These are phyloP conservation scores for Novymonas esmeraldas DNA, from an alignment of 208 protist genomes.

Conservation along the genomic window DNA sequence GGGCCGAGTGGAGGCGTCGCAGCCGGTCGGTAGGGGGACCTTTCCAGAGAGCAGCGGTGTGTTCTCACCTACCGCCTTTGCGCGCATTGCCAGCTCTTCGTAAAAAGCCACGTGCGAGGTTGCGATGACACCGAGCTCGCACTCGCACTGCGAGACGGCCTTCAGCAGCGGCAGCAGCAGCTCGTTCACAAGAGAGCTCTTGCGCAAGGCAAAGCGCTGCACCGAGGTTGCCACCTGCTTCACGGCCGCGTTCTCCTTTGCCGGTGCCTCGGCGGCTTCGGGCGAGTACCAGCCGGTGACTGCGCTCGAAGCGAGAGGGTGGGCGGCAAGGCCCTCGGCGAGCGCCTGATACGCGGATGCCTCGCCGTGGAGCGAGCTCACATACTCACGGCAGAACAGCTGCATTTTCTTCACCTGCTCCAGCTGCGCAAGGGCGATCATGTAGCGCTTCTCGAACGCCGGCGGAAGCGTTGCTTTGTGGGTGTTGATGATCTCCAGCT, in stretches of 20 bases:
- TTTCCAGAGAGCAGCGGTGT: conserved; percentile 13
- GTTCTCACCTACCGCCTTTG: conserved; percentile 25
- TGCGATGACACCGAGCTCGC: conserved; percentile 17
- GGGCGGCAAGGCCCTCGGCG: conserved; percentile 14
- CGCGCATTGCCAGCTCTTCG: conserved; percentile 25
- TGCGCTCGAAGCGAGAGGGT: conserved; percentile 6
- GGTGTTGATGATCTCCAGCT: conserved; percentile 18
- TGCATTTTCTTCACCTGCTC: conserved; percentile 32
- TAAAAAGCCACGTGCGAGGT: conserved; percentile 23
- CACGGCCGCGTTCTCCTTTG: conserved; percentile 6
- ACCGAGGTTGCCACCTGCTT: conserved; percentile 13
- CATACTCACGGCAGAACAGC: conserved; percentile 20
- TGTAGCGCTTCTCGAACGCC: conserved; percentile 31
- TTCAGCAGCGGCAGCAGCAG: conserved; percentile 19
- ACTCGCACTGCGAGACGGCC: conserved; percentile 14
- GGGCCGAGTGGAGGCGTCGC: conserved; percentile 16
- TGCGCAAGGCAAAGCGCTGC: conserved; percentile 22
- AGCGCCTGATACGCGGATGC: conserved; percentile 18
- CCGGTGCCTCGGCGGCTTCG: conserved; percentile 3
- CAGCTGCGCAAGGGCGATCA: conserved; percentile 23
- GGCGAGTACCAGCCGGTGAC: conserved; percentile 18
- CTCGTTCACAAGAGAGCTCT: conserved; percentile 17
- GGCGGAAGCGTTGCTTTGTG: conserved; percentile 17
- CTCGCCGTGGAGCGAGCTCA: conserved; percentile 14
- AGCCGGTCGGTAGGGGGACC: conserved; percentile 14